These are phyloP conservation scores for Clonostachys chloroleuca DNA, from an alignment of 2,329 filamentous ascomycete species.

Conservation along the genomic window DNA sequence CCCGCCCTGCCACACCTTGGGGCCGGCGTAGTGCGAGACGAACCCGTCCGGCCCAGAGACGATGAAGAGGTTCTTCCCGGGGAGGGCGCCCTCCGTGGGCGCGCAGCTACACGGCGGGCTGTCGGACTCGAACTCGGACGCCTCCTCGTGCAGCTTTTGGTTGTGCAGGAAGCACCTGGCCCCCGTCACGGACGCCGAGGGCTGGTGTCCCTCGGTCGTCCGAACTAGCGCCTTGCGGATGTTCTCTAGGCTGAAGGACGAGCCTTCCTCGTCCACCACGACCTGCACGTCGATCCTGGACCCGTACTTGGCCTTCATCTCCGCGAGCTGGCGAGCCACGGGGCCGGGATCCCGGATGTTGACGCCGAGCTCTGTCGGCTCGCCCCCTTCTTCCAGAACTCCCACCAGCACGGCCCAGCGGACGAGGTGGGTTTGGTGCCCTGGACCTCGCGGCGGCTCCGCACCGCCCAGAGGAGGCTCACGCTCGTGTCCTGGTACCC, in stretches of 20 bases:
- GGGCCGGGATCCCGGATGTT: constrained; percentile 22
- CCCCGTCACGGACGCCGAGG: constrained; percentile 6
- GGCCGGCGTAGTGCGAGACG: constrained; percentile 71
- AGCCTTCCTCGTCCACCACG: constrained; percentile 77
- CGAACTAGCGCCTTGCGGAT: constrained; percentile 30
- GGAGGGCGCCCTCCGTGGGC: constrained; percentile 6
- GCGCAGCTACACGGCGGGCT: constrained; percentile 18
- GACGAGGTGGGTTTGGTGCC: background rate
- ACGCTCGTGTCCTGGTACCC: constrained; percentile 33
- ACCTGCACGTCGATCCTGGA: constrained; percentile 63
- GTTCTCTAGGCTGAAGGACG: constrained; percentile 52
- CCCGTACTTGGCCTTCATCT: constrained; percentile 47
- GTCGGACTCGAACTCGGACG: constrained; percentile 21
- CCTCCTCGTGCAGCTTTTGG: constrained; percentile 16
- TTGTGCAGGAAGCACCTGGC: constrained; percentile 19
- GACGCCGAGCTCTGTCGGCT: constrained; percentile 8
- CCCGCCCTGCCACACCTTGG: constrained; percentile 71
- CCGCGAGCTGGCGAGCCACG: constrained; percentile 59
- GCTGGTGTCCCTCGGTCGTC: background rate
- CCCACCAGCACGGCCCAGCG: constrained; percentile 12
- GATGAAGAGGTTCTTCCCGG: constrained; percentile 64
- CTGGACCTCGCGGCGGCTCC: constrained; percentile 49
- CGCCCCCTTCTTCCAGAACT: constrained; percentile 9
- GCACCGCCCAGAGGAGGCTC: constrained; percentile 78
- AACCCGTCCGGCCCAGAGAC: constrained; percentile 92